Base-by-base conservation (phyloP, 345 rosid species). In the Salix exigua region DNA sequence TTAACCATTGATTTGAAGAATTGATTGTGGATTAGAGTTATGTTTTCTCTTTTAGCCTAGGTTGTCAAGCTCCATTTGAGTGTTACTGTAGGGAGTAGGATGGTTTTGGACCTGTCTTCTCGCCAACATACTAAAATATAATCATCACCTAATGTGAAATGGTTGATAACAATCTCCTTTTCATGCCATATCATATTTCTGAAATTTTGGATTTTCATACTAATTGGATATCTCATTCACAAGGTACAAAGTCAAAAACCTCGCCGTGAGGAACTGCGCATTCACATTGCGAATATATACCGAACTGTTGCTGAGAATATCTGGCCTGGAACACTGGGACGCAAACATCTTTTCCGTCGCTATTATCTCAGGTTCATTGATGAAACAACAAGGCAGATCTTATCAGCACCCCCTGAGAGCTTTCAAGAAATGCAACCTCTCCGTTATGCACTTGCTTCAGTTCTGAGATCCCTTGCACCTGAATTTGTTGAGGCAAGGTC, bases 251-350 rank as follows among this genome's bases (percentile, higher is more conserved):
- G 88, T 84, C 98, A 92, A 79, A 96, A 90, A 83, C 84, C 88
- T 80, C 98, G 99, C 37, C 93, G 97, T 65, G 99, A 96, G 81
- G 99, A 96, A 78, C 94, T 96, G 70, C 97, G 97, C 31, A 79
- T 81, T 38, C 96, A 93, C 80, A 87, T 94, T 61, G 96, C 98
- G 60, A 96, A 88, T 83, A 96, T 96, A 78, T 96, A 92, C 78
- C 92, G 95, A 46, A 89, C 90, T 67, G 91, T 96, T 77, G 91
- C 99, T 74, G 99, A 96, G 86, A 91, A 88, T 82, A 86, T 96
- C 82, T 96, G 99, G 99, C 99, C 98, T 76, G 95, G 98, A 75
- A 86, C 89, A 93, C 85, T 96, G 84, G 86, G 84, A 73, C 92
- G 93, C 74, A 93, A 93, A 78, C 94, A 91, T 21, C 92, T 89